Evolutionary conservation across 2,329 filamentous ascomycete genomes (phyloP).

Genomic region (Neoscytalidium dimidiatum): DNA sequence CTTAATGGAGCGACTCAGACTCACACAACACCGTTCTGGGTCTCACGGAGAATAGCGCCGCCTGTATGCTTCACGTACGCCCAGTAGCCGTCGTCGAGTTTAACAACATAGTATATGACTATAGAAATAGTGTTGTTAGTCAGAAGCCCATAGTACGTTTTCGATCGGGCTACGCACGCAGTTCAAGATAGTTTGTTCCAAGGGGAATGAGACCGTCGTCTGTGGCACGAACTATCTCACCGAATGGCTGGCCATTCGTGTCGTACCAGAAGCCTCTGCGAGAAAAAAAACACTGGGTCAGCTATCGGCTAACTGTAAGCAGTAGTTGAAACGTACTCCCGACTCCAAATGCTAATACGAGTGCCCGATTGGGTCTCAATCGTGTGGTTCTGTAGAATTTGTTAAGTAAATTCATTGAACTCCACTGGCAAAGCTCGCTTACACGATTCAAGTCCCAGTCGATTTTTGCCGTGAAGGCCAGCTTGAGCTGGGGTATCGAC

Average conservation of each 20-base stretch:
- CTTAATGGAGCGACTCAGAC: not conserved
- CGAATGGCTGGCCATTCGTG: not conserved
- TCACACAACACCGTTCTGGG: not conserved
- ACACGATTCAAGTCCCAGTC: not conserved
- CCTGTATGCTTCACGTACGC: not conserved
- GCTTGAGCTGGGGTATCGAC: not conserved
- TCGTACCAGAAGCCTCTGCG: not conserved
- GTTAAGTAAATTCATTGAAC: not conserved
- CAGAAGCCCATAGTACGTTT: not conserved
- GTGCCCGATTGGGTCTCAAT: not conserved
- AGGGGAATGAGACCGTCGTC: not conserved
- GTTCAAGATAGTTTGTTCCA: not conserved
- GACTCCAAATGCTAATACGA: not conserved
- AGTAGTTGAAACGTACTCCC: not conserved
- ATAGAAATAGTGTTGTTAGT: not conserved
- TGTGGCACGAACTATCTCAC: not conserved
- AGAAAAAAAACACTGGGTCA: not conserved
- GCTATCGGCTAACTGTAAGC: not conserved
- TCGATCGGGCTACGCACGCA: not conserved
- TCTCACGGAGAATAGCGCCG: not conserved
- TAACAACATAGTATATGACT: not conserved
- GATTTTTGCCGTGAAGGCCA: not conserved
- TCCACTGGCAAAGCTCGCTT: not conserved
- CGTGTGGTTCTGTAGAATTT: not conserved
- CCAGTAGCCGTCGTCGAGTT: not conserved